Conservation (phyloP, 2,329 filamentous ascomycete genomes). For the Coniosporium tulheliwenetii region DNA sequence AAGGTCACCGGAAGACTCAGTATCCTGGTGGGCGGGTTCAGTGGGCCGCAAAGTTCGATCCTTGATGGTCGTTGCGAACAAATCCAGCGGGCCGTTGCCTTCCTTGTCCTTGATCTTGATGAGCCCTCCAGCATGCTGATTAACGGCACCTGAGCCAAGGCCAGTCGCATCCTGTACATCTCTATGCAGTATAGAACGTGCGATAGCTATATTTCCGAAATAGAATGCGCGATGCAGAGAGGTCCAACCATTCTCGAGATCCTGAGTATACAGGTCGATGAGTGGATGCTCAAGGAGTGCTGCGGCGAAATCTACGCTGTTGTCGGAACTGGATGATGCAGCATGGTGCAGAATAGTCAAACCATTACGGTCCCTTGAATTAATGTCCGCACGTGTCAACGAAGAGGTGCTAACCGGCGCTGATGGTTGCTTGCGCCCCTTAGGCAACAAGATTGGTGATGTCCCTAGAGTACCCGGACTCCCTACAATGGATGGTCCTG, state of each 20-base stretch:
- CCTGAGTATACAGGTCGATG: conserved; percentile 74
- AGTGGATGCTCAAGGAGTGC: conserved; percentile 69
- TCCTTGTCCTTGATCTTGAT: conserved; percentile 95
- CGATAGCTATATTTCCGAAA: conserved; percentile 74
- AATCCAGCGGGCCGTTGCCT: conserved; percentile 84
- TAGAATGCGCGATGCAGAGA: conserved; percentile 83
- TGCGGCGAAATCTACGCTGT: conserved; percentile 58
- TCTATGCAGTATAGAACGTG: conserved; percentile 63
- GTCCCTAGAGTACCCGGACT: conserved; percentile 31
- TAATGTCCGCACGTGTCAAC: conserved; percentile 54
- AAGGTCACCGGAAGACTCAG: conserved; percentile 34
- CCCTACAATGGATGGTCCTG: conserved; percentile 16
- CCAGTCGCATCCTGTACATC: conserved; percentile 53
- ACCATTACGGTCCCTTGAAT: conserved; percentile 67
- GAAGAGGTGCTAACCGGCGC: conserved; percentile 27
- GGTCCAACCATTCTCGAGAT: conserved; percentile 91
- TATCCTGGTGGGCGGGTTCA: conserved; percentile 7
- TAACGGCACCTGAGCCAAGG: conserved; percentile 41
- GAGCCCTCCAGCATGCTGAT: conserved; percentile 52
- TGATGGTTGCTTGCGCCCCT: conserved; percentile 15
- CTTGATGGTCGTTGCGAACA: conserved; percentile 79
- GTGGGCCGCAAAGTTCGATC: conserved; percentile 44
- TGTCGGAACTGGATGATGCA: conserved; percentile 56
- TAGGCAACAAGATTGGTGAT: conserved; percentile 22
- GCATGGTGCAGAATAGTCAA: conserved; percentile 75